Base-by-base conservation (phyloP, 257 asterid genomes). In the Solanum chmielewskii region DNA sequence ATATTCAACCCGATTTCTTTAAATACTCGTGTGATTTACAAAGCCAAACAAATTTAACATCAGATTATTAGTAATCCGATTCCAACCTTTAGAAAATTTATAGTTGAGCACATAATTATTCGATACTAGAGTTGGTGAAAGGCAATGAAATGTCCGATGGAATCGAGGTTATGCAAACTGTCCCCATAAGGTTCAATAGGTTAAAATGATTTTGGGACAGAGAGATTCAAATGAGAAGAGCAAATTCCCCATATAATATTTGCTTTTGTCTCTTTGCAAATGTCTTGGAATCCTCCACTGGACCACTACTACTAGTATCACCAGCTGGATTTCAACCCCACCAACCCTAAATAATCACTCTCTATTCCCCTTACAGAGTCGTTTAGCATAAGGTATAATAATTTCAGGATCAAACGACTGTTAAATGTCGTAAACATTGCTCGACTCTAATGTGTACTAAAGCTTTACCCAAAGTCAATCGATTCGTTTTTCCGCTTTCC, bases 281-380 rank as follows among this genome's bases (percentile, higher is more conserved):
- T 71, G 85, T 25, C 83, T 44, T 68, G 60, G 89, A 41, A 42
- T 85, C 78, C 71, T 88, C 81, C 87, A 42, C 56, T 56, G 80
- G 75, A 13, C 39, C 74, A 68, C 11, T 68, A 5, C 39, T 68
- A 68, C 2, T 4, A 23, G 41, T 86, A 74, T 82, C 86, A 86
- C 91, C 89, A 86, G 81, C 92, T 86, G 83, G 86, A 87, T 81
- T 85, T 88, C 66, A 68, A 85, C 76, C 91, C 90, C 86, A 86
- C 88, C 31, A 31, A 13, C 42, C 42, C 39, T 3, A 9, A 31
- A 16, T 8, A 49, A 49, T 60, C 62, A 52, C 16, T 52, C 23
- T 16, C 62, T 52, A 47, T 60, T 60, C 12, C 31, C 27, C 27
- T 47, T 13, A 14, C 68, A 27, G 1, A 49, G 59, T 49, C 59